Base-by-base conservation (phyloP, 1,284 basidiomycete genomes). In the Waitea zeae region DNA sequence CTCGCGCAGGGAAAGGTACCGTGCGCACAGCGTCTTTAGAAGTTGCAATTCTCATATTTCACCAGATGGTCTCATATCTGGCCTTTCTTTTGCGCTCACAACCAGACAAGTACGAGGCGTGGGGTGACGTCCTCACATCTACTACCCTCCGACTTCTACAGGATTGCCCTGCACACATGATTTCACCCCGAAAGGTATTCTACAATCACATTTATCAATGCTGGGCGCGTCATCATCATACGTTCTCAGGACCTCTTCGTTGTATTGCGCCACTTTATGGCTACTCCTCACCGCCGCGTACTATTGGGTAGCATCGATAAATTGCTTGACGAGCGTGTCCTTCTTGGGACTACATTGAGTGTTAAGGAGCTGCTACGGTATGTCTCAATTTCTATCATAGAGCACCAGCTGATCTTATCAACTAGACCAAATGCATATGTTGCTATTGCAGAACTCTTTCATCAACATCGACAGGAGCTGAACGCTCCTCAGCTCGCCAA, bases 161-260 rank as follows among this genome's bases (percentile, higher is more conserved):
- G 49, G 93, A 99, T 52, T 92, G 90, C 46, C 93, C 95, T 14
- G 68, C 82, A 0, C 87, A 84, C 48, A 79, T 80, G 5, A 78
- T 88, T n/a, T 61, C 72, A 12, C 71, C 82, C 11, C 66, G 88
- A 51, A 86, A 83, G 62, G 84, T 75, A 24, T 27, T 9, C 19
- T 34, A 28, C 33, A 2, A 32, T 12, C 14, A 17, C 31, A 15
- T 29, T 20, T 17, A 9, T 30, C 20, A 15, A 15, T 13, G 9
- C 28, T n/a, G 11, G 19, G 6, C 30, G 26, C 38, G 37, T 18
- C 41, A 44, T 15, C n/a, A n/a, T n/a, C n/a, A n/a, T n/a, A n/a
- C n/a, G n/a, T n/a, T n/a, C n/a, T n/a, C 49, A 92, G 82, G 95
- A 99, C 53, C 62, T 98, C 28, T 74, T 96, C 53, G 79, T 93